Base-by-base conservation (phyloP, 2,329 filamentous ascomycete genomes). In the Juglanconis sp. region DNA sequence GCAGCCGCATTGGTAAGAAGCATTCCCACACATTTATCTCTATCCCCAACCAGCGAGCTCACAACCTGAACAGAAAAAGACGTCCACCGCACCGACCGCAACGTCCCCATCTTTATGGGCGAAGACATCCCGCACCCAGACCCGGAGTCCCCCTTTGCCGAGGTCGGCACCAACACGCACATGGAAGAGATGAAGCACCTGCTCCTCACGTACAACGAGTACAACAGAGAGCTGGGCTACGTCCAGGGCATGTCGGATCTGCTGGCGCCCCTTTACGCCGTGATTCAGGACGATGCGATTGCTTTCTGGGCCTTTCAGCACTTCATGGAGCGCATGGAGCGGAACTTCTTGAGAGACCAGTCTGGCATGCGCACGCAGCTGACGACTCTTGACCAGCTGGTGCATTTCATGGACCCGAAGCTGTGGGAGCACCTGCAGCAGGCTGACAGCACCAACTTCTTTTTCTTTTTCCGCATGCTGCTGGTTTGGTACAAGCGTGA, bases 381-480 rank as follows among this genome's bases (percentile, higher is more conserved):
- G 3, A 80, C 92, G 44, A 92, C 94, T 0, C 85, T 99, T 3
- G 93, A 99, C 70, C 92, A 99, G 65, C 87, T 99, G 1, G 92
- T 98, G 11, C 92, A 96, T 71, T 91, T 99, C 60, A 93, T 99
- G 87, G 95, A 99, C 67, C 95, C 96, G 0, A 90, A 92, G 71
- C 86, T 99, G 7, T 98, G 97, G 75, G 81, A 90, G 2, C 95
- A 99, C 68, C 84, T 99, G 0, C 87, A 96, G 73, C 87, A 85
- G 15, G 91, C 93, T 24, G 96, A 99, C 69, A 96, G 90, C 69
- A 99, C 95, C 31, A 99, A 99, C 73, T 99, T 99, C 76, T 99
- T 99, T 77, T 99, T 99, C 80, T 98, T 99, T 80, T 99, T 98
- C 85, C 90, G 95, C 62, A 98, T 98, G 95, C 81, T 99, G 38